Base-by-base conservation (phyloP, 805 yeast genomes). In the Kodamaea kakaduensis region DNA sequence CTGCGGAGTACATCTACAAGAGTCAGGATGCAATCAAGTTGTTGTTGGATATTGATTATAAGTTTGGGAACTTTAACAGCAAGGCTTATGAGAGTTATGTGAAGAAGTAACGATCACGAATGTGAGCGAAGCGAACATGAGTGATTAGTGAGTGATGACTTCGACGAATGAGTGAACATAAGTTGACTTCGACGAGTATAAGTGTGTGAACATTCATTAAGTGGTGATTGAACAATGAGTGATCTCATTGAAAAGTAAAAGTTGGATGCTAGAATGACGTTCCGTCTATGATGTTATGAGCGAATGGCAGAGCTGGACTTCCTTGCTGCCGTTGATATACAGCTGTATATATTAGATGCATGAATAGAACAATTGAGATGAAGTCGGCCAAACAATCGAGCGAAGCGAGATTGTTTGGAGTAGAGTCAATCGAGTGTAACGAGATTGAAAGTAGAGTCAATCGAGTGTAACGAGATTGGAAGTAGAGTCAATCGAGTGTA, bases 21-120 rank as follows among this genome's bases (percentile, higher is more conserved):
- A 69, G 79, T 25, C 76, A 75, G 47, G 81, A 78, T 53, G 68
- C 78, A 8, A 70, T 80, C 19, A 77, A 75, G 52, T 68, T 76
- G 41, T 75, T 78, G 47, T 71, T 77, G 46, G 84, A 78, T 47
- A 61, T 78, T 42, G 83, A 78, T 52, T 74, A 73, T 54, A 77
- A 74, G 50, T 78, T 78, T 51, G 71, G 77, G 21, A 67, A 67
- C 47, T 78, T 78, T 58, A 67, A 75, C 51, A 62, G 62, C 46
- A 59, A 59, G 20, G 70, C 75, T 25, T 78, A 78, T 48, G 43
- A 50, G 40, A 62, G 52, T 38, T 67, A 51, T 41, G 51, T 62
- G 40, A 51, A 49, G 38, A 53, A 51, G 32, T 30, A 28, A 25
- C 6, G 9, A 17, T 12, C 17, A 25, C n/a, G 25, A 23, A 10